These are phyloP conservation scores for Cytospora leucostoma DNA, from an alignment of 2,329 filamentous ascomycete species.

Conservation along the genomic window DNA sequence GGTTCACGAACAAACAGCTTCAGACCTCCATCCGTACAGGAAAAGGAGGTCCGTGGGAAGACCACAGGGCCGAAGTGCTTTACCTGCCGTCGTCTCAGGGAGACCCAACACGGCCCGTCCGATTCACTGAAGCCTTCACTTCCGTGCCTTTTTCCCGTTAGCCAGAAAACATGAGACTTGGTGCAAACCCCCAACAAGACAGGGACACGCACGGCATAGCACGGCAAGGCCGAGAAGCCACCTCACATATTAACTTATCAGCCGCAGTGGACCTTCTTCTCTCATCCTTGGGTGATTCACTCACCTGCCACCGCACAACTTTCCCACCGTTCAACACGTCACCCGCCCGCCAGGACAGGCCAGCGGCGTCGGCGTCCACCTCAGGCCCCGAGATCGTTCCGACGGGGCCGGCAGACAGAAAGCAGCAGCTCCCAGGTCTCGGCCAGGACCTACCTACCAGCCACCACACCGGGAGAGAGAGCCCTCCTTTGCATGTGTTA, in stretches of 20 bases:
- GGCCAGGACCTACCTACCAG: too few relatives aligned
- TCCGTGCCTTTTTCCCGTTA: background rate
- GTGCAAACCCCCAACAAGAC: background rate
- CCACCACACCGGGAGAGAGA: too few relatives aligned
- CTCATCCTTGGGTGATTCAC: too few relatives aligned
- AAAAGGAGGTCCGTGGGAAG: background rate
- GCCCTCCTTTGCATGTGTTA: too few relatives aligned
- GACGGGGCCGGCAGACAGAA: too few relatives aligned
- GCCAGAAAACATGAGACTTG: background rate
- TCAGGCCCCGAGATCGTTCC: too few relatives aligned
- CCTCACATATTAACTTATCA: background rate
- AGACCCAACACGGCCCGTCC: conserved; percentile 11
- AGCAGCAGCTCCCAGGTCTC: too few relatives aligned
- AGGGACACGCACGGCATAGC: background rate
- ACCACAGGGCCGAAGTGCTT: background rate
- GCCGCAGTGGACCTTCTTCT: background rate
- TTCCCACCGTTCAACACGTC: too few relatives aligned
- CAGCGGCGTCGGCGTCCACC: too few relatives aligned
- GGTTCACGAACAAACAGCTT: background rate
- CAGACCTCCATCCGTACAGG: background rate
- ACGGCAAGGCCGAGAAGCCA: background rate
- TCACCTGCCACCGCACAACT: too few relatives aligned
- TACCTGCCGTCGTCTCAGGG: background rate
- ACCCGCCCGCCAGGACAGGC: too few relatives aligned
- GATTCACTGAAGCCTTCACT: background rate